Conservation (phyloP, 805 yeast genomes). For the Yarrowia phangngaensis region DNA sequence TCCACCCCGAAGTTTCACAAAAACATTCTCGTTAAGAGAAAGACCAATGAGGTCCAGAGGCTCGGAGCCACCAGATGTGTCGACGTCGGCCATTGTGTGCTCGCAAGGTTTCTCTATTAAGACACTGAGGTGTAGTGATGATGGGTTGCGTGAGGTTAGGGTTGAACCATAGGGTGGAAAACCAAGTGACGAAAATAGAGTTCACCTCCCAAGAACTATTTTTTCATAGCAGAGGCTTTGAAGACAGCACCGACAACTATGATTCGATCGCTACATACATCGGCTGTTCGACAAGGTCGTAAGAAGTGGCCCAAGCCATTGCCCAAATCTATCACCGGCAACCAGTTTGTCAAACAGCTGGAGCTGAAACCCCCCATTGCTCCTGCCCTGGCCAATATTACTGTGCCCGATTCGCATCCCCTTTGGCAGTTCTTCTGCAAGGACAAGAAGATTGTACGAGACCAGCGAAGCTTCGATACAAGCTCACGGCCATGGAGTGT, state of each 20-base stretch:
- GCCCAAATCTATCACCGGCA: conserved; percentile 13
- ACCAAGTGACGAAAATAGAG: background rate
- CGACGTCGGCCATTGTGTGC: conserved; percentile 27
- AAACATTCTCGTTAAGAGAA: conserved; percentile 79
- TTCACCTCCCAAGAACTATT: conserved; percentile 5
- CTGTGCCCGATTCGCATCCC: conserved; percentile 81
- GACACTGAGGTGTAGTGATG: background rate
- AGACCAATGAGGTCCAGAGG: conserved; percentile 89
- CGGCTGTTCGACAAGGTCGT: conserved; percentile 22
- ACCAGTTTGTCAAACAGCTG: conserved; percentile 13
- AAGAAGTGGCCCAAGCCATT: conserved; percentile 27
- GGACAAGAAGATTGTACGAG: conserved; percentile 59
- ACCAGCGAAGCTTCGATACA: conserved; percentile 45
- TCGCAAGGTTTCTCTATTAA: background rate
- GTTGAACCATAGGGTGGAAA: conserved; percentile 1
- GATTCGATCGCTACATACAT: conserved; percentile 26
- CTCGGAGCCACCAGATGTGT: conserved; percentile 44
- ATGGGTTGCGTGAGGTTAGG: conserved; percentile 3
- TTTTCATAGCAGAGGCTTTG: conserved; percentile 4
- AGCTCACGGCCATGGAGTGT: conserved; percentile 75
- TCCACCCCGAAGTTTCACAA: conserved; percentile 88
- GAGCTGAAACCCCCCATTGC: conserved; percentile 74
- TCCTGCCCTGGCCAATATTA: conserved; percentile 71
- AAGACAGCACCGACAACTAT: conserved; percentile 9
- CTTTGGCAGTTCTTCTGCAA: conserved; percentile 83